A percentile compares a stretch with the other conserved stretches of the same genome.
These are phyloP conservation scores for Eremothecium gossypii DNA, from an alignment of 1,139 yeast species.

Conservation along the genomic window DNA sequence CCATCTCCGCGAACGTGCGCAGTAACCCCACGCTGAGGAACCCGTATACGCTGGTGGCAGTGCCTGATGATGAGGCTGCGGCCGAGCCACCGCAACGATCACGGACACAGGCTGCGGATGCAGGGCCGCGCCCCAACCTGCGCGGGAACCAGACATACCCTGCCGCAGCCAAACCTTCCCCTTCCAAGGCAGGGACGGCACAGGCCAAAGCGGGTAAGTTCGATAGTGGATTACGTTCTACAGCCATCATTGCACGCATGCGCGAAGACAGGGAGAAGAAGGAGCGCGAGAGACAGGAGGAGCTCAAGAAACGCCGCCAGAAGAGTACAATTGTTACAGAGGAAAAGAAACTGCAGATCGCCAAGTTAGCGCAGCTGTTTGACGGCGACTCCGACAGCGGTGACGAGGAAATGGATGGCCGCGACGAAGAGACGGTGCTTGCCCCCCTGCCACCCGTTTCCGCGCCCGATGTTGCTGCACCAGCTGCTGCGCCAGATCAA, in stretches of 20 bases:
- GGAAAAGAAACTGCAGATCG: constrained; percentile 23
- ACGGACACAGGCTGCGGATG: not conserved
- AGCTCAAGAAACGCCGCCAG: constrained; percentile 20
- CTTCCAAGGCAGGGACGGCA: constrained; percentile 3
- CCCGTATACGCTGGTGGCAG: constrained; percentile 12
- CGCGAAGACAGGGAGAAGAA: constrained; percentile 26
- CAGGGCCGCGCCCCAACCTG: constrained; percentile 7
- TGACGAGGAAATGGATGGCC: constrained; percentile 6
- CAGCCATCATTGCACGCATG: constrained; percentile 27
- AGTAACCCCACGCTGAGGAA: constrained; percentile 18
- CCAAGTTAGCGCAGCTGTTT: constrained; percentile 24
- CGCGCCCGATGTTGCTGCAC: not conserved
- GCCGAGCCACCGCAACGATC: not conserved
- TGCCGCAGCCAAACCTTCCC: constrained; percentile 7
- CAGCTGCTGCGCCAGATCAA: not conserved
- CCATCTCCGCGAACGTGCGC: constrained; percentile 17
- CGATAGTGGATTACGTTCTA: constrained; percentile 24
- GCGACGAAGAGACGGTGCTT: not conserved
- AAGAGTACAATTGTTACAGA: constrained; percentile 13
- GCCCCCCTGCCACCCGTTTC: no score
- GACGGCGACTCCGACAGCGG: constrained; percentile 25
- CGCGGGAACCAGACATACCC: constrained; percentile 1
- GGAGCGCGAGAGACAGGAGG: constrained; percentile 25
- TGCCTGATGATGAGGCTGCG: not conserved
- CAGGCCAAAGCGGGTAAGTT: constrained; percentile 8